Evolutionary conservation across 805 yeast genomes (phyloP), one percentile per base, ranked within the genome.

Genomic region (Komagataella populi): DNA sequence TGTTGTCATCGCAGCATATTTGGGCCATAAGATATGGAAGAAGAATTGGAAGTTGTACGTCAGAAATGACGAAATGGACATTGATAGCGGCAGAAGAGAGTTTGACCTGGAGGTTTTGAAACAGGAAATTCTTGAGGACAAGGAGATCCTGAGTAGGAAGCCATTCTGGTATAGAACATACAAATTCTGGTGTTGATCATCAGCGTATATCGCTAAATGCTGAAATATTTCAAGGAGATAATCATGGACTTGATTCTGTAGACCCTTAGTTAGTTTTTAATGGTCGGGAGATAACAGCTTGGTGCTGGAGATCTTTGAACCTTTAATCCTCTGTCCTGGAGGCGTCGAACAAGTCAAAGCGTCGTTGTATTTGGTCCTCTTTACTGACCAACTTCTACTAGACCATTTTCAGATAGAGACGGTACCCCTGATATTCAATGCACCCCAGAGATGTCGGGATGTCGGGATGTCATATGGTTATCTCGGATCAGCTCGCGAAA

Each of bases 1-100:
- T 17, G 76, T 85, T 48, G 70, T 83, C 46, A 51, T 86, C 44
- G 76, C 65, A 2, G 75, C 78, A 65, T 82, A 59, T 54, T 23
- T 56, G 43, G 49, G 53, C 49, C 67, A 61, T 61, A 23, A 58
- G 17, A 20, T 59, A 20, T 59, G 17, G 72, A 76, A 12, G 59
- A 69, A 67, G 53, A 72, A 63, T 54, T 73, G 73, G 55, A 60
- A 47, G 55, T 23, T 30, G 56, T 72, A 70, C 58, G 63, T 74
- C 53, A 70, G 70, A 48, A 69, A 77, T 39, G 57, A 63, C 47
- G 75, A 77, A 44, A 75, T 82, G 57, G 85, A 81, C 56, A 61
- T 83, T 46, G 83, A 78, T 59, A 70, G 78, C 1, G 63, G 63
- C 7, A 54, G 60, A 46, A 52, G 53, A 44, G 60, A 53, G 39